Evolutionary conservation across 2,329 filamentous ascomycete species (phyloP).

Genomic region (Amauroascus verrucosus): DNA sequence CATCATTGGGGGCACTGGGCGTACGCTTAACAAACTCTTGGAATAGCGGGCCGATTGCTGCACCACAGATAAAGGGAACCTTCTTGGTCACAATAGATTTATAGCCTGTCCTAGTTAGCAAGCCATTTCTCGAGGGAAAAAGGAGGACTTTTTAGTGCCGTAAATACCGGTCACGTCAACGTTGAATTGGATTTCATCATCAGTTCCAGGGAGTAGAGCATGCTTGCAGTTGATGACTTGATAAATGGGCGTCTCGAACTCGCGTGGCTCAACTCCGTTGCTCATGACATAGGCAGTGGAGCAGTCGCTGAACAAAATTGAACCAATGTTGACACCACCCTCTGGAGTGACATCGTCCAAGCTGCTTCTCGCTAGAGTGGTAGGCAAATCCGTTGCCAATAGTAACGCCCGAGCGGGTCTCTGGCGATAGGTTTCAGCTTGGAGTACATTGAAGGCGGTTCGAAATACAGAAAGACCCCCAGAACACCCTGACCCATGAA

Average conservation of each 20-base stretch:
- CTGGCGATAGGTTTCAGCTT: background rate
- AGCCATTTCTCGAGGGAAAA: background rate
- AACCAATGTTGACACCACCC: slow-evolving; percentile 1
- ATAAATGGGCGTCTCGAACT: slow-evolving; percentile 4
- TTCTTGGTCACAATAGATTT: slow-evolving; percentile 2
- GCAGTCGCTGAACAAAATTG: slow-evolving; percentile 3
- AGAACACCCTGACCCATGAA: slow-evolving; percentile 3
- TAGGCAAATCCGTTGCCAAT: background rate
- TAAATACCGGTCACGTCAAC: background rate
- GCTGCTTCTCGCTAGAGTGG: slow-evolving; percentile 3
- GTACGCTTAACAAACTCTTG: slow-evolving; percentile 2
- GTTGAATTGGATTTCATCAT: slow-evolving; percentile 4
- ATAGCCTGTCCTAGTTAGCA: background rate
- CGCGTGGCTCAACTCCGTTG: background rate
- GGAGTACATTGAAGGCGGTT: slow-evolving; percentile 1
- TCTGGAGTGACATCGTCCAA: slow-evolving; percentile 2
- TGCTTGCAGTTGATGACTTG: slow-evolving; percentile 1
- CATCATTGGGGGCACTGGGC: background rate
- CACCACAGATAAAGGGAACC: background rate
- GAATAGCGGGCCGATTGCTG: slow-evolving; percentile 1
- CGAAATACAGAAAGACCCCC: slow-evolving; percentile 1
- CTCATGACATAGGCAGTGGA: slow-evolving; percentile 3
- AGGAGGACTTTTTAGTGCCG: background rate
- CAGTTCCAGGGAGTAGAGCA: slow-evolving; percentile 3
- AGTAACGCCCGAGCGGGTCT: background rate